These are phyloP conservation scores for Xylaria sp. DNA, from an alignment of 2,329 filamentous ascomycete species.

Conservation along the genomic window DNA sequence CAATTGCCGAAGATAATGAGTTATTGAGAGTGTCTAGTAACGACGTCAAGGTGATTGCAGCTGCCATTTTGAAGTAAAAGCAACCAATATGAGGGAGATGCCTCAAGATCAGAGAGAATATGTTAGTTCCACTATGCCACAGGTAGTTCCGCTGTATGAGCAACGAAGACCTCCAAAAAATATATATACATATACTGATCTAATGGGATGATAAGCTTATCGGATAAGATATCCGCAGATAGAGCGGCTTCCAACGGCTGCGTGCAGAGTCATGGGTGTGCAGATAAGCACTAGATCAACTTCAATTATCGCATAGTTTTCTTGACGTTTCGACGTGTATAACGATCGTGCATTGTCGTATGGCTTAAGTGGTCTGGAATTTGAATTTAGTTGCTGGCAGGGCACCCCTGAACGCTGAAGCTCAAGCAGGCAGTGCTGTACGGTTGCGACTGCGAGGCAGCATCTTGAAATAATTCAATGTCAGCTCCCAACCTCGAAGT, in stretches of 20 bases:
- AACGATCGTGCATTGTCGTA: neutral
- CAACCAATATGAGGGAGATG: neutral
- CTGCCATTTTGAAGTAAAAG: conserved; percentile 55
- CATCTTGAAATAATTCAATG: conserved; percentile 20
- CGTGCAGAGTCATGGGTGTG: neutral
- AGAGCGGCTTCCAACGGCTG: neutral
- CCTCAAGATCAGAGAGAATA: conserved; percentile 7
- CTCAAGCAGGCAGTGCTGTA: neutral
- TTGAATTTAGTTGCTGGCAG: conserved; percentile 7
- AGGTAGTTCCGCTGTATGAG: neutral
- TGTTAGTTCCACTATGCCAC: neutral
- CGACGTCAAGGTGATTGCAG: conserved; percentile 60
- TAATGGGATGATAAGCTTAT: conserved; percentile 23
- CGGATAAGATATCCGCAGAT: neutral
- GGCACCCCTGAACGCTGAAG: conserved; percentile 22
- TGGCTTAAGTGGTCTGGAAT: neutral
- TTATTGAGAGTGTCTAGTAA: conserved; percentile 66
- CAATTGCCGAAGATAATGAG: conserved; percentile 71
- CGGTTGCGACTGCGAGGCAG: neutral
- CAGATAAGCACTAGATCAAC: neutral
- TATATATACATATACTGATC: neutral
- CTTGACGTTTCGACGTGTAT: neutral
- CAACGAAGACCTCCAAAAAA: conserved; percentile 13
- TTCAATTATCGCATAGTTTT: neutral
- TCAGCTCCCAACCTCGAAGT: conserved; percentile 31